These are phyloP conservation scores for Tubosaeta brunneosetosa DNA, from an alignment of 768 basidiomycete species.

Conservation along the genomic window DNA sequence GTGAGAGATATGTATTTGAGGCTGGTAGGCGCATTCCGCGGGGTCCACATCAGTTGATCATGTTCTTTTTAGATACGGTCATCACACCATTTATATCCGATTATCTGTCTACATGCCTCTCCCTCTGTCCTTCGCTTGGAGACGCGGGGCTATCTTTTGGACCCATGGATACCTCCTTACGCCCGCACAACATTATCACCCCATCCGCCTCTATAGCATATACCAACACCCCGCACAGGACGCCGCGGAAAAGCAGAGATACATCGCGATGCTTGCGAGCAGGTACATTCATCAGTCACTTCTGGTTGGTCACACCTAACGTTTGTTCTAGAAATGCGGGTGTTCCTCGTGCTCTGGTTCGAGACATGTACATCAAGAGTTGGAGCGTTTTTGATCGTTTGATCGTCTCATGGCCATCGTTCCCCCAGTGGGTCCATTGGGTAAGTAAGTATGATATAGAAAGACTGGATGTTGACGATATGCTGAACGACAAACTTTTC, in stretches of 20 bases:
- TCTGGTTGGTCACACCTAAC: not conserved
- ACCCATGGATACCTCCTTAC: slow-evolving; percentile 75
- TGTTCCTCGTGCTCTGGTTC: slow-evolving; percentile 76
- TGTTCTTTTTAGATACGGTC: slow-evolving; percentile 49
- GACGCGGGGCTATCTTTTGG: slow-evolving; percentile 80
- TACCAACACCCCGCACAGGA: slow-evolving; percentile 83
- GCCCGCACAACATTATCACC: slow-evolving; percentile 69
- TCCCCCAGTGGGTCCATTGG: slow-evolving; percentile 87
- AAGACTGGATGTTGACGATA: not conserved
- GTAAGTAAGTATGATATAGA: slow-evolving; percentile 37
- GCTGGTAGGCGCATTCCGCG: slow-evolving; percentile 40
- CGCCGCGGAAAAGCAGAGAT: slow-evolving; percentile 64
- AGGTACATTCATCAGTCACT: slow-evolving; percentile 39
- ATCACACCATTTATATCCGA: slow-evolving; percentile 76
- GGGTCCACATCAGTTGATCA: not conserved
- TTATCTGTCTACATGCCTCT: slow-evolving; percentile 72
- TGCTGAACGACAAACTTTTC: slow-evolving; percentile 86
- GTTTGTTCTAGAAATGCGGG: slow-evolving; percentile 63
- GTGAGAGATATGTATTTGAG: slow-evolving; percentile 79
- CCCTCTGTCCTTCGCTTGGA: slow-evolving; percentile 62
- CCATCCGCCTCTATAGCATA: slow-evolving; percentile 69
- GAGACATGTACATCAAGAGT: slow-evolving; percentile 90
- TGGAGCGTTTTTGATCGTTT: slow-evolving; percentile 91
- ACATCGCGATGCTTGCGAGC: slow-evolving; percentile 67
- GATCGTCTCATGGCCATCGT: slow-evolving; percentile 84